Conservation (phyloP, 75 land plant species). For the Azolla pinnata region DNA sequence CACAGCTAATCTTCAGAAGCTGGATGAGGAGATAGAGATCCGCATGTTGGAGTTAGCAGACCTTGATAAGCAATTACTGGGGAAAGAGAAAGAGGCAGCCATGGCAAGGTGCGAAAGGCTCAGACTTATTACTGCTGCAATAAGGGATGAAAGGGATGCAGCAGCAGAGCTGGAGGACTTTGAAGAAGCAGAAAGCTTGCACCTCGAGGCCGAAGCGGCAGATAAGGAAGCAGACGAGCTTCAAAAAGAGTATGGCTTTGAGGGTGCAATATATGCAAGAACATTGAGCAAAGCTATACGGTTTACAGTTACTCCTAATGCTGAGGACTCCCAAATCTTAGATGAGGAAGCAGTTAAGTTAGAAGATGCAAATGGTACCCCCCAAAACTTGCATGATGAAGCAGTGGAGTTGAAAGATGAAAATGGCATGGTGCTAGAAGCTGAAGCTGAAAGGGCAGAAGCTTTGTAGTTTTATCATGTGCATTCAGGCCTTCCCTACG, state of each 20-base stretch:
- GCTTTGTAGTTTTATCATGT: too few relatives aligned
- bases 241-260: constrained; percentile 27
- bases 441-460: too few relatives aligned
- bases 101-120: constrained; percentile 52
- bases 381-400: too few relatives aligned
- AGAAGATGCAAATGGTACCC: too few relatives aligned
- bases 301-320: too few relatives aligned
- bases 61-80: constrained; percentile 30
- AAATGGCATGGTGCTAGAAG: too few relatives aligned
- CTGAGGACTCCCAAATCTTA: too few relatives aligned
- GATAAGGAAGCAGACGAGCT: constrained; percentile 51
- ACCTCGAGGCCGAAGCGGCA: constrained; percentile 63
- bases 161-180: constrained; percentile 54
- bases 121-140: constrained; percentile 44
- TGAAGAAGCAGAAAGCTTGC: constrained; percentile 58
- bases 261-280: constrained; percentile 1
- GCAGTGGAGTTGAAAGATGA: too few relatives aligned
- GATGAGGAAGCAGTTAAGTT: too few relatives aligned
- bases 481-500: too few relatives aligned
- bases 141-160: constrained; percentile 56
- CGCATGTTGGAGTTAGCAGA: constrained; percentile 31
- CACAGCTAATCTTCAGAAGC: constrained; percentile 24
- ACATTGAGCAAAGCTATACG: neutral
- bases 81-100: constrained; percentile 61
- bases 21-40: constrained; percentile 39